phyloP scores from a whole-genome alignment of 257 asterid genomes.

The Forsythia viridissima region DNA sequence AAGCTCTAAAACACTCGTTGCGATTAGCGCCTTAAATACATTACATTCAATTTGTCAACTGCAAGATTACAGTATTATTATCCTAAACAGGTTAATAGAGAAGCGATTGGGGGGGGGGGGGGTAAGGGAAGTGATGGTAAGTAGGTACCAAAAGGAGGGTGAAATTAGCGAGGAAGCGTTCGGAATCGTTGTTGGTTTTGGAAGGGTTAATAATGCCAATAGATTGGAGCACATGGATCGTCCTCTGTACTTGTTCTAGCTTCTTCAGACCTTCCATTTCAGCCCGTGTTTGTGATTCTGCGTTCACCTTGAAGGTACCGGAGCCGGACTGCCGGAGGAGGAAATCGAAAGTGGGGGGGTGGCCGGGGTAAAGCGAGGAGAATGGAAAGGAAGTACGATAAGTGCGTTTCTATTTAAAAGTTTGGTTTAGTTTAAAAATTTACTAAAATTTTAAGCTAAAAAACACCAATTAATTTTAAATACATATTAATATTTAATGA shows the following conservation, averaged over 20 bases:
- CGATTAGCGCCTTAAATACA: neutral
- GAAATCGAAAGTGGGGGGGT: neutral
- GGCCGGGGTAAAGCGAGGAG: neutral
- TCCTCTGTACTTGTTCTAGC: constrained; percentile 64
- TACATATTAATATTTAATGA: no score
- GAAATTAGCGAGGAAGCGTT: constrained; percentile 71
- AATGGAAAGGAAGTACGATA: neutral
- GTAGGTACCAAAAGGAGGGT: constrained; percentile 57
- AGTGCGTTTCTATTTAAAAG: neutral
- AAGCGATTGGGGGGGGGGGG: neutral
- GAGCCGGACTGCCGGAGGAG: neutral
- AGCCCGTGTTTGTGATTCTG: neutral
- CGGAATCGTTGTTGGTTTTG: constrained; percentile 45
- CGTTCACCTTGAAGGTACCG: neutral
- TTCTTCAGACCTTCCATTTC: constrained; percentile 76
- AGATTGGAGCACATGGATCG: constrained; percentile 52
- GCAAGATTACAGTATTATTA: neutral
- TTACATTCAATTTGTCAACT: neutral
- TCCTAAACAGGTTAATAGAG: neutral
- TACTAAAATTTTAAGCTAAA: no score
- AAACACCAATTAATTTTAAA: no score
- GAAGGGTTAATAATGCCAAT: constrained; percentile 38
- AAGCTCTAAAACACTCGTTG: neutral
- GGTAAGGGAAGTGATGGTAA: neutral
- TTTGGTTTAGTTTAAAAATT: no score